Evolutionary conservation across 2,329 filamentous ascomycete genomes (phyloP), one percentile per base, ranked within the genome.

Genomic region (Cladosporium sp.): DNA sequence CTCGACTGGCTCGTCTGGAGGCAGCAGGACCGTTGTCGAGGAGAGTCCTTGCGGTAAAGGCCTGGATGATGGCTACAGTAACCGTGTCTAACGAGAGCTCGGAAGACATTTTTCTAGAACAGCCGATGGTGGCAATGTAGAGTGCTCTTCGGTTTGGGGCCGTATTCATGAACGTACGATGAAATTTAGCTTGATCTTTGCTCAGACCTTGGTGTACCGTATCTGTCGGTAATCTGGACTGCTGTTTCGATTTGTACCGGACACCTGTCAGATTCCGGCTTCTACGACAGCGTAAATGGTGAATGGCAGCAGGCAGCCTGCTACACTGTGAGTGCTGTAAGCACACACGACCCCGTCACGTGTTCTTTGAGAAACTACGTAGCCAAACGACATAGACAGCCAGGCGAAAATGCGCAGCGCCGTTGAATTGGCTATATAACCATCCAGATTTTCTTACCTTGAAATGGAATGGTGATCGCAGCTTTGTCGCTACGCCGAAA

Each of bases 91-190:
- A 16, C 64, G 65, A 18, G 56, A 67, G 26, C 66, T 66, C 3
- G 64, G 64, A 31, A 65, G 65, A 14, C 33, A 67, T 14, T 69
- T 63, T 46, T 66, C 65, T 2, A 68, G 68, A 65, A 71, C 69
- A 28, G 61, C 52, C 8, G 69, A 66, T 44, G 67, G 69, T 67
- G 68, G 67, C 28, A 68, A 69, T 31, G 69, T 44, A 63, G 31
- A 26, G 31, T 37, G 53, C 8, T n/a, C 18, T 44, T 44, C 18
- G 2, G 37, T 4, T n/a, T 44, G 6, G 16, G 18, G n/a, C n/a
- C n/a, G 18, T n/a, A 10, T n/a, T n/a, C 3, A 44, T 21, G 37
- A 44, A 44, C n/a, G 18, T 44, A 44, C 10, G 16, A 44, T 10
- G n/a, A 6, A 44, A 18, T 40, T 40, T 6, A 40, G 35, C 35